Conservation (phyloP, 345 rosid species). For the Corchorus capsularis region DNA sequence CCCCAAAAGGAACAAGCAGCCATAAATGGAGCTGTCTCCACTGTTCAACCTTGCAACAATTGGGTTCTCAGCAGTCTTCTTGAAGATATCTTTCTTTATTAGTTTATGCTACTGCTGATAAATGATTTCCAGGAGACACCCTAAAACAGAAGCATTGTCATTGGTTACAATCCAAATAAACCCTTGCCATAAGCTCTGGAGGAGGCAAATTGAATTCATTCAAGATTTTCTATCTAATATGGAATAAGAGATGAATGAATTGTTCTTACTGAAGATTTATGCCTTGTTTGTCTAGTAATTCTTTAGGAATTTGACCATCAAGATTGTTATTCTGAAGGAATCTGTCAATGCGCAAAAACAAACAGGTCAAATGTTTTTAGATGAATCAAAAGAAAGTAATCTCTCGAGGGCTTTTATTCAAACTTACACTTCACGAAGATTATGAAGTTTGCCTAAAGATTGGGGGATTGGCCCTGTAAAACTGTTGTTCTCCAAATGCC, state of each 20-base stretch:
- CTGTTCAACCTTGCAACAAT: neutral
- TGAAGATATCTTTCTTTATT: conserved; percentile 5
- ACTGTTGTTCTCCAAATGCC: conserved; percentile 81
- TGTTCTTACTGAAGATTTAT: conserved; percentile 57
- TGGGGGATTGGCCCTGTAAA: conserved; percentile 67
- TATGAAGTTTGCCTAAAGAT: conserved; percentile 53
- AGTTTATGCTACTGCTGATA: conserved; percentile 21
- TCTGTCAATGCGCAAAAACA: conserved; percentile 46
- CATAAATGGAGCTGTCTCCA: neutral
- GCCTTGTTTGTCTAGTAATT: conserved; percentile 41
- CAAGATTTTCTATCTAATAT: too few species aligned
- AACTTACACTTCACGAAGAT: conserved; percentile 61
- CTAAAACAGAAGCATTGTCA: conserved; percentile 34
- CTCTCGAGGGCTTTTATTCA: conserved; percentile 1
- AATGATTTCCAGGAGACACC: conserved; percentile 54
- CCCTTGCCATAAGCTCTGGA: neutral
- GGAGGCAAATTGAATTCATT: neutral
- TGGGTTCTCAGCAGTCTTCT: too few species aligned
- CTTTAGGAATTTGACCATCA: conserved; percentile 54
- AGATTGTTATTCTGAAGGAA: conserved; percentile 66
- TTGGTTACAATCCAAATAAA: neutral
- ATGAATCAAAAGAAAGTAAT: conserved; percentile 4
- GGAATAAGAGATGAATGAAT: neutral
- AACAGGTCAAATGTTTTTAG: conserved; percentile 13
- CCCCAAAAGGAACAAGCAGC: conserved; percentile 7